Percentiles rank a stretch among this genome's conserved stretches.
These are phyloP conservation scores for Cordyceps militaris DNA, from an alignment of 2,329 filamentous ascomycete genomes.

Conservation along the genomic window DNA sequence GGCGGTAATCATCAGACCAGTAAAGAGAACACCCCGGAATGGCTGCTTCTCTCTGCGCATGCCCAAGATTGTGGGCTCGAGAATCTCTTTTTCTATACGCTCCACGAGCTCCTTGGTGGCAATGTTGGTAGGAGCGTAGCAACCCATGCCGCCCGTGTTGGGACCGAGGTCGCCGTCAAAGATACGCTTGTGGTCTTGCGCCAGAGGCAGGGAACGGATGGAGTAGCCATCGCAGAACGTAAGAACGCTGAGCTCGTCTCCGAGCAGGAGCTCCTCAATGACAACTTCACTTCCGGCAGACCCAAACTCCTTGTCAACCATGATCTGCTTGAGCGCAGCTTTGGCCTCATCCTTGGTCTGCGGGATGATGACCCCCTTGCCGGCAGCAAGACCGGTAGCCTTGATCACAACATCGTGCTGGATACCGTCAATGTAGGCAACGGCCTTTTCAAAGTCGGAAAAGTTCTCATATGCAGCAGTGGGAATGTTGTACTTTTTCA, in stretches of 20 bases:
- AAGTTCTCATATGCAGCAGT: slow-evolving; percentile 92
- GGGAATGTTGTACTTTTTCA: slow-evolving; percentile 83
- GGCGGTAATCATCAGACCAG: slow-evolving; percentile 87
- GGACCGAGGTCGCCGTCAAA: slow-evolving; percentile 84
- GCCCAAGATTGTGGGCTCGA: slow-evolving; percentile 84
- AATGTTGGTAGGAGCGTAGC: slow-evolving; percentile 85
- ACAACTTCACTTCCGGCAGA: slow-evolving; percentile 84
- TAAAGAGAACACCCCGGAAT: slow-evolving; percentile 72
- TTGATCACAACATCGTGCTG: slow-evolving; percentile 83
- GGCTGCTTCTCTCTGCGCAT: slow-evolving; percentile 75
- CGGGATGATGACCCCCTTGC: slow-evolving; percentile 92
- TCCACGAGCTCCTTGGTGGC: slow-evolving; percentile 69
- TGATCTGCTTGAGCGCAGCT: slow-evolving; percentile 76
- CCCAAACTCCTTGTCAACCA: slow-evolving; percentile 83
- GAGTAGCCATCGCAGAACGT: slow-evolving; percentile 87
- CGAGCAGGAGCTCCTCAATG: slow-evolving; percentile 87
- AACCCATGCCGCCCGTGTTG: slow-evolving; percentile 97
- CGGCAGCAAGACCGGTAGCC: slow-evolving; percentile 82
- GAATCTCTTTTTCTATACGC: slow-evolving; percentile 69
- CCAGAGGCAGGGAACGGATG: slow-evolving; percentile 76
- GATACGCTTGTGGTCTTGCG: slow-evolving; percentile 95
- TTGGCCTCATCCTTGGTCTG: slow-evolving; percentile 75
- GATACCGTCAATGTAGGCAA: slow-evolving; percentile 65
- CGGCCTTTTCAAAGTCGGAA: slow-evolving; percentile 63
- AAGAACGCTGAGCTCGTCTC: slow-evolving; percentile 86